phyloP scores from a whole-genome alignment of 305 asterid genomes.

The Fraxinus latifolia region DNA sequence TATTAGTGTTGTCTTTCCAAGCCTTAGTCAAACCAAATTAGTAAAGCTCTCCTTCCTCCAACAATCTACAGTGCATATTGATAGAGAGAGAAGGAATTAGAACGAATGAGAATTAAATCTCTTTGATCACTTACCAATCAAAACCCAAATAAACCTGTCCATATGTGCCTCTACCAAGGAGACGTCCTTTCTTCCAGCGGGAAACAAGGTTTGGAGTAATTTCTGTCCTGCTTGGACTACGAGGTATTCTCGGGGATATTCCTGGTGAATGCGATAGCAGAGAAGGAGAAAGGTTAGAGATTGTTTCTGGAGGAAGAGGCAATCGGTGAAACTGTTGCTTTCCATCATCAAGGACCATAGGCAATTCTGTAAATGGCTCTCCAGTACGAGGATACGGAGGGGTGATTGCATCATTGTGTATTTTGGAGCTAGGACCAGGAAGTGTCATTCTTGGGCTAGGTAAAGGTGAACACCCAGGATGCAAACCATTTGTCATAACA shows the following conservation, averaged over 20 bases:
- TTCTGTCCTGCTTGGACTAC: conserved; percentile 47
- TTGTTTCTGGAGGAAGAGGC: conserved; percentile 55
- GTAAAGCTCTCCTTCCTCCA: no score
- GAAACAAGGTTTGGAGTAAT: conserved; percentile 37
- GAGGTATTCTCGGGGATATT: conserved; percentile 36
- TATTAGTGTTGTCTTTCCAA: no score
- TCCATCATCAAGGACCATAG: conserved; percentile 38
- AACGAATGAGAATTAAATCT: background rate
- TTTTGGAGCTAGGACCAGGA: conserved; percentile 71
- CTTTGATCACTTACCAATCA: conserved; percentile 38
- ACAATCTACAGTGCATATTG: background rate
- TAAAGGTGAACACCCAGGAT: conserved; percentile 66
- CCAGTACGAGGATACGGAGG: conserved; percentile 55
- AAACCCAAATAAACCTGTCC: conserved; percentile 77
- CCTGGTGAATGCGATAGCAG: conserved; percentile 35
- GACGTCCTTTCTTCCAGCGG: conserved; percentile 65
- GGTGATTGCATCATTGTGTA: conserved; percentile 65
- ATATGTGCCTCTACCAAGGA: conserved; percentile 70
- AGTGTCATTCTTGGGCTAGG: conserved; percentile 74
- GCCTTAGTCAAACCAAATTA: no score
- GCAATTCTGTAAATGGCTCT: conserved; percentile 21
- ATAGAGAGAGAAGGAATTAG: conserved; percentile 18
- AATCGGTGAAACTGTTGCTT: conserved; percentile 40
- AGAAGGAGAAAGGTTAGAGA: conserved; percentile 29
- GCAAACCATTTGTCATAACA: conserved; percentile 34